Conservation (phyloP, 176 grass and related monocot species). For the Leersia perrieri region DNA sequence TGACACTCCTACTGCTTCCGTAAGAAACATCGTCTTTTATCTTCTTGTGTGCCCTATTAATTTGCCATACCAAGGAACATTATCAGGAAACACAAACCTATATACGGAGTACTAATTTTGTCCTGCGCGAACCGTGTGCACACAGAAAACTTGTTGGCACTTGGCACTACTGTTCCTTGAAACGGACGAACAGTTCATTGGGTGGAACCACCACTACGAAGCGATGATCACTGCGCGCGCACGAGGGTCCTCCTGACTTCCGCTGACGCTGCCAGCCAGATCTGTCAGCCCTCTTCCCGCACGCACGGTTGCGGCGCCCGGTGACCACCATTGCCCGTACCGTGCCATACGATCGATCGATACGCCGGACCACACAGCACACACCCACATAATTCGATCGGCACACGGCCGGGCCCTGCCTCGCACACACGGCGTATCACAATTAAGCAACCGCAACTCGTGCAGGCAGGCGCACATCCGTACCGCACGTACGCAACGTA, state of each 20-base stretch:
- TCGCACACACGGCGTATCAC: no score
- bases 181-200: neutral
- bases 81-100: neutral
- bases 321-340: neutral
- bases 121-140: neutral
- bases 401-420: neutral
- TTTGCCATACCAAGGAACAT: neutral
- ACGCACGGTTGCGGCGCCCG: neutral
- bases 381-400: neutral
- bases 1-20: no score
- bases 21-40: neutral
- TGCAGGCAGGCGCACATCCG: neutral
- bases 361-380: conserved; percentile 9
- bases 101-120: neutral
- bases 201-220: neutral
- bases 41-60: neutral
- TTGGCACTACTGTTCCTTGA: neutral
- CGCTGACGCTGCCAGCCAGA: neutral
- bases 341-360: neutral
- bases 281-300: neutral
- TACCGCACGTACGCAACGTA: neutral
- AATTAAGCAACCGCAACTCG: no score
- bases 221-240: neutral
- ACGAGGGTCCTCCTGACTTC: neutral
- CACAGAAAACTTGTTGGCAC: neutral